These are phyloP conservation scores for Adansonia grandidieri DNA, from an alignment of 441 rosid genomes.

Conservation along the genomic window DNA sequence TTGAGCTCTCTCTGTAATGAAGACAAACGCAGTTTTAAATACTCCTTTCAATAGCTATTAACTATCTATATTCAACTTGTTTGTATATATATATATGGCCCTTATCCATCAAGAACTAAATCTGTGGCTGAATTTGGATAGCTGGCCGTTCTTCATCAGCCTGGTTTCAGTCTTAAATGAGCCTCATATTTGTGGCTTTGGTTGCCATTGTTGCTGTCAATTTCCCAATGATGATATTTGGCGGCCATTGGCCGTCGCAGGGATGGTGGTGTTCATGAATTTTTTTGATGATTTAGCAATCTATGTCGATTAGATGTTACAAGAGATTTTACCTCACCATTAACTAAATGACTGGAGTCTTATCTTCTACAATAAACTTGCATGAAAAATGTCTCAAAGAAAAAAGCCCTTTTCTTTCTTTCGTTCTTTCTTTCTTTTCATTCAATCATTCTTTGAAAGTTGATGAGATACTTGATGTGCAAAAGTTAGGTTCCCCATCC, in stretches of 20 bases:
- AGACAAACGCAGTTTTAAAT: constrained; percentile 24
- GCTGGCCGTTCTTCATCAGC: neutral
- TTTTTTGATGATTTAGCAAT: neutral
- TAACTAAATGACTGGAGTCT: neutral
- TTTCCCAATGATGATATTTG: neutral
- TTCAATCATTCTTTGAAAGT: neutral
- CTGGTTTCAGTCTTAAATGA: neutral
- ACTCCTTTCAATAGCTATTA: neutral
- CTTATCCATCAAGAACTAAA: neutral
- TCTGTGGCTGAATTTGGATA: constrained; percentile 18
- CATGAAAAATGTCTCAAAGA: neutral
- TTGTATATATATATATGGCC: neutral
- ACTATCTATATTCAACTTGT: neutral
- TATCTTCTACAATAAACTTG: neutral
- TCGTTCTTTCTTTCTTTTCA: constrained; percentile 9
- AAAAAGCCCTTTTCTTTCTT: neutral
- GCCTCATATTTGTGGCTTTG: neutral
- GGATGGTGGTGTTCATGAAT: neutral
- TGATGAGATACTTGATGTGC: neutral
- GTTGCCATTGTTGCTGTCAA: neutral
- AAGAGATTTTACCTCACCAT: neutral
- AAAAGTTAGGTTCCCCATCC: neutral
- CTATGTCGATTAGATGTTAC: neutral
- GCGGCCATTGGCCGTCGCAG: neutral
- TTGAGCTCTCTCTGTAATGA: neutral